Evolutionary conservation across 768 basidiomycete species (phyloP), one percentile per base, ranked within the genome.

Genomic region (Russula lepida): DNA sequence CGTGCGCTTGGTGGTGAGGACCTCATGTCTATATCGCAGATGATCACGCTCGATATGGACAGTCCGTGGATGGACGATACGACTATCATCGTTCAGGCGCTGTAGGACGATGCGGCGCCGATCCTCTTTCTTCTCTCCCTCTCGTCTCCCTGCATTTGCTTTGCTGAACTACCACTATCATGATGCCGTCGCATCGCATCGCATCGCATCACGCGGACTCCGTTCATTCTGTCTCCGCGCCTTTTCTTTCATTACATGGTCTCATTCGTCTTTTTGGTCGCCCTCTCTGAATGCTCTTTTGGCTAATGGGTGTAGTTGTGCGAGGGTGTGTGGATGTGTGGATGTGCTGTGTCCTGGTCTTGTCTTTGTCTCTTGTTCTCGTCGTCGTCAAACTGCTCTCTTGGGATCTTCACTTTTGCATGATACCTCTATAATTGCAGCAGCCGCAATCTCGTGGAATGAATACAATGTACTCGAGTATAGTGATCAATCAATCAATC

Each of bases 61-160:
- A 76, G 75, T 21, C 73, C 75, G 46, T 80, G 78, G 79, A 76
- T 81, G 69, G 80, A 80, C 60, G 79, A 80, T 58, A 74, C 76
- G n/a, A 80, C 79, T 4, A 71, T 79, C 25, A 60, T 80, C 33
- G 74, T 81, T 35, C 78, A 78, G 61, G 59, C 56, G 47, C 68
- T 76, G 21, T 73, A 67, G 32, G 28, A 56, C 39, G 15, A 5
- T 9, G 43, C 7, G 32, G 13, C n/a, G 11, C 23, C 2, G 21
- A n/a, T 30, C 30, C 30, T 13, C 27, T 28, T 9, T 43, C 21
- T 43, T n/a, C 15, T 33, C 13, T 41, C 15, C n/a, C n/a, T 32
- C n/a, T 8, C 49, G 3, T 9, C 21, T 15, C 23, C 13, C 25
- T 11, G 46, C 46, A 23, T 47, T 46, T 47, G 41, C 9, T 43